Percentiles rank a stretch among this genome's conserved stretches.
Evolutionary conservation across 2,329 filamentous ascomycete genomes (phyloP).

Genomic region (Aspergillus chevalieri): DNA sequence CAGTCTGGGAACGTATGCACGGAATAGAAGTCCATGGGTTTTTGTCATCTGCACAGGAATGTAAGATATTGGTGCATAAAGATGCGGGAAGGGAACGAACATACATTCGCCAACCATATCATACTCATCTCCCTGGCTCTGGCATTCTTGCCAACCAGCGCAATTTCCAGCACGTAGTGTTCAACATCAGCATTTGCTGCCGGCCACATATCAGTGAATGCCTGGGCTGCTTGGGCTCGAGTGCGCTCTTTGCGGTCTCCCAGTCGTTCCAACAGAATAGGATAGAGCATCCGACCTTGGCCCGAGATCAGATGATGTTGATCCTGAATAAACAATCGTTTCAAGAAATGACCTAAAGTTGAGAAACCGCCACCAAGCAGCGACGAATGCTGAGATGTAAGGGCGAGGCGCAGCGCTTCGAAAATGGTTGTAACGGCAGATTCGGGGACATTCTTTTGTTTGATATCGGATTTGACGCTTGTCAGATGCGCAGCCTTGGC

Average conservation of each 20-base stretch:
- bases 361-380: constrained; percentile 81
- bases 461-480: constrained; percentile 77
- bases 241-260: constrained; percentile 85
- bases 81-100: constrained; percentile 11
- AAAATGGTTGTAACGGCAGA: constrained; percentile 64
- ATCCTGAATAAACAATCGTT: constrained; percentile 78
- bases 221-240: constrained; percentile 65
- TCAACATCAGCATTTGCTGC: constrained; percentile 69
- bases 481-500: constrained; percentile 66
- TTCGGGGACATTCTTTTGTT: constrained; percentile 84
- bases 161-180: constrained; percentile 68
- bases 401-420: constrained; percentile 70
- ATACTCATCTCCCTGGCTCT: constrained; percentile 79
- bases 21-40: constrained; percentile 72
- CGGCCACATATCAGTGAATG: constrained; percentile 70
- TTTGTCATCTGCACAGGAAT: constrained; percentile 61
- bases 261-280: constrained; percentile 73
- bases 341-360: constrained; percentile 78
- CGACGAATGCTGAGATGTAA: constrained; percentile 67
- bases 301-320: constrained; percentile 63
- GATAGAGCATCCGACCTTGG: constrained; percentile 65
- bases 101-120: constrained; percentile 74
- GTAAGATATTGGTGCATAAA: neutral
- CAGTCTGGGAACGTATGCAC: constrained; percentile 71
- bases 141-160: constrained; percentile 72